Base-by-base conservation (phyloP, 1,284 basidiomycete genomes). In the Trichosporon inkin region DNA sequence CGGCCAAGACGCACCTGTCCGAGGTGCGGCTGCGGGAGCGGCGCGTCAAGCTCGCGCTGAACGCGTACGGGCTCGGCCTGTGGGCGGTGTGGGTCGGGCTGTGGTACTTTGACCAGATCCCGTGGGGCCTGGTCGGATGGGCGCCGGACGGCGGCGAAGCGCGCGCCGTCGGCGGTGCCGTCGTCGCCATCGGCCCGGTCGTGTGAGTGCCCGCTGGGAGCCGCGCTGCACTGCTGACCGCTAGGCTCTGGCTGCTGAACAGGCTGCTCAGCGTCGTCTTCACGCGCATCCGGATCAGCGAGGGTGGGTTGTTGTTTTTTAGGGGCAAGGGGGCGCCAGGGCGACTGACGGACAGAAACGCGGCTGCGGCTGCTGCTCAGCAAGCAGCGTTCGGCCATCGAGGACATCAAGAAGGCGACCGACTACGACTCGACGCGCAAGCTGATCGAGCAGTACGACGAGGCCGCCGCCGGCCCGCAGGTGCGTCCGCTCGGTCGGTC, bases 371-470 rank as follows among this genome's bases (percentile, higher is more conserved):
- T 80, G 0, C 81, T 97, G 11, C 83, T 90, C 67, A 87, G 87
- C 70, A 82, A 88, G 71, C 92, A 94, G 68, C 86, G 89, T 37
- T 84, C 84, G 39, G 94, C 92, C 74, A 84, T 99, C 32, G 94
- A 96, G 67, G 94, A 97, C 71, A 90, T 99, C 69, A 99, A 99
- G 82, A 90, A 92, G 79, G 92, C 91, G 70, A 97, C 93, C 0
- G 94, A 95, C 70, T 99, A 90, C 77, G 92, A 99, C 75, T 86
- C 86, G 24, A 95, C 93, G 16, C 86, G 90, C 55, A 89, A 88
- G 69, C 83, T 99, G 52, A 82, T 99, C 14, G 92, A 97, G 73
- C 86, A 87, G 61, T 98, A 98, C 71, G 95, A 96, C 65, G 88
- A 89, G 77, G 37, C 51, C 38, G 49, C 51, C 38, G 49, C 41